Conservation (phyloP, 2,329 filamentous ascomycete species). For the Cercospora sp. region DNA sequence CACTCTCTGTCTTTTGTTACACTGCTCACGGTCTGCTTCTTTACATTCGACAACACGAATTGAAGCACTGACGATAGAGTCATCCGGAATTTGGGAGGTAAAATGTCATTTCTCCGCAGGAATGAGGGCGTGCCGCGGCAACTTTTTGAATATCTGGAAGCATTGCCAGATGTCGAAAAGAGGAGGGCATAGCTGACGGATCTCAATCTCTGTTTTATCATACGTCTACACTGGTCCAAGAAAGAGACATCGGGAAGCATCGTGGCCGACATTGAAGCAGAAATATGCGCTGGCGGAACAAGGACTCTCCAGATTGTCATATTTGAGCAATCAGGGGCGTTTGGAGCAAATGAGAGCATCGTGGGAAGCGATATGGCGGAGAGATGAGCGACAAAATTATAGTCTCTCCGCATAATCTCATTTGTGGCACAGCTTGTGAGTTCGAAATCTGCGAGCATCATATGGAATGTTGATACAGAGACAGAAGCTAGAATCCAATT, state of each 20-base stretch:
- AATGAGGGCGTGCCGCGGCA: neutral
- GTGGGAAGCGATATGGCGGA: neutral
- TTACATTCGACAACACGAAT: neutral
- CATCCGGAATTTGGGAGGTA: neutral
- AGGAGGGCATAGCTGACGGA: neutral
- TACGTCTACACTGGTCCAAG: neutral
- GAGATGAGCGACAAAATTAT: neutral
- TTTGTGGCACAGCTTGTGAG: neutral
- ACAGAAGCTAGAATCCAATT: neutral
- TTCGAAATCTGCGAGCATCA: neutral
- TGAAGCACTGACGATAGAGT: neutral
- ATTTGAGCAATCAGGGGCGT: neutral
- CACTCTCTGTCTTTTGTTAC: neutral
- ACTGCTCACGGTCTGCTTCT: neutral
- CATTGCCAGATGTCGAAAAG: neutral
- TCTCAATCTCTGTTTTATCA: neutral
- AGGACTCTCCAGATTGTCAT: neutral
- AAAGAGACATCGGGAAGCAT: neutral
- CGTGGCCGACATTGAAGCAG: neutral
- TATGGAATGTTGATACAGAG: neutral
- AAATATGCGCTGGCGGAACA: neutral
- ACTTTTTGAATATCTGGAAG: neutral
- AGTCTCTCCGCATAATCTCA: neutral
- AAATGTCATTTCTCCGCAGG: neutral
- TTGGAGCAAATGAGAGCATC: neutral